phyloP scores from a whole-genome alignment of 768 basidiomycete species.

The Tulasnella sp. region DNA sequence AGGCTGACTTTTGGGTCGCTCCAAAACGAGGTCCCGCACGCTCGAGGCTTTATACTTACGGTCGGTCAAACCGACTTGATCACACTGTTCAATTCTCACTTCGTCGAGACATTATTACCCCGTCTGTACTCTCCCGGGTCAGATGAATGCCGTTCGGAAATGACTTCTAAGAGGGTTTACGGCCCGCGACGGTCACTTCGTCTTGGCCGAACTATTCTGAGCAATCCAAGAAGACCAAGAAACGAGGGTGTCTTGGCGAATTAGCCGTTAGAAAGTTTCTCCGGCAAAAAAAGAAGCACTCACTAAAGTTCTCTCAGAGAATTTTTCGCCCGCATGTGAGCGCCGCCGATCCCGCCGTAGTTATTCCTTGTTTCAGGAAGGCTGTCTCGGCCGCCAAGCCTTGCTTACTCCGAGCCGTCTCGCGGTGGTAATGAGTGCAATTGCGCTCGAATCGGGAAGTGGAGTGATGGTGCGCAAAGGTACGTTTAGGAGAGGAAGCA shows the following conservation, averaged over 20 bases:
- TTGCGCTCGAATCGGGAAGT: not conserved
- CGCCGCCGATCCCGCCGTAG: not conserved
- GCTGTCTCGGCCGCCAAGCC: not conserved
- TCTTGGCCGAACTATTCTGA: not conserved
- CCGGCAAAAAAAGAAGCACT: not conserved
- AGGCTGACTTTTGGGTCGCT: not conserved
- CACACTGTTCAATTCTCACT: not conserved
- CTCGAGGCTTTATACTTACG: not conserved
- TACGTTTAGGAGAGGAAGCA: not conserved
- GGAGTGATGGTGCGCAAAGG: not conserved
- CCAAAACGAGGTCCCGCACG: not conserved
- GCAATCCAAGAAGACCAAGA: not conserved
- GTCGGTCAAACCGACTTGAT: not conserved
- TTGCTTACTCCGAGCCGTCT: not conserved
- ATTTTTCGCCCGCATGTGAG: not conserved
- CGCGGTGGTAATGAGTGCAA: not conserved
- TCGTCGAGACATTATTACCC: not conserved
- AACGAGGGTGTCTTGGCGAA: not conserved
- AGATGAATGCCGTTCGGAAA: not conserved
- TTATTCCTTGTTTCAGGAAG: conserved; percentile 4
- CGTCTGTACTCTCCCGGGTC: not conserved
- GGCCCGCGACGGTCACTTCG: not conserved
- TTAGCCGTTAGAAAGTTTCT: not conserved
- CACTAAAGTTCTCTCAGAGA: not conserved
- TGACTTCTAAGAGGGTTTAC: not conserved